Conservation (phyloP, 176 grass and related monocot genomes). For the Aegilops sharonensis region DNA sequence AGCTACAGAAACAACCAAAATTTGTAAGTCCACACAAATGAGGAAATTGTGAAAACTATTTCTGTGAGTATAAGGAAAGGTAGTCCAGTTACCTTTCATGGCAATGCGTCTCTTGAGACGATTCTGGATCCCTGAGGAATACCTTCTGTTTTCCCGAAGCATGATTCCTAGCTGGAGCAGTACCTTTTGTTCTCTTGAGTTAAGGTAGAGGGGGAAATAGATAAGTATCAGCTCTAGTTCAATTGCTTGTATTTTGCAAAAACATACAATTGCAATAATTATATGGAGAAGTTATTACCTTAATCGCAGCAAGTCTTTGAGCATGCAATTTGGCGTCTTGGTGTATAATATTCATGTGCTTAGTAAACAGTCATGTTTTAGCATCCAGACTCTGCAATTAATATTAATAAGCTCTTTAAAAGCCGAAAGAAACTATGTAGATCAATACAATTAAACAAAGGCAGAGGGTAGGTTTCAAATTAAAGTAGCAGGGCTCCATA, state of each 20-base stretch:
- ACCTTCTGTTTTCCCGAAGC: too few relatives aligned
- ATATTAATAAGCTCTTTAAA: conserved; percentile 48
- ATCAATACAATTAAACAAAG: background rate
- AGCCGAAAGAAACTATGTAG: background rate
- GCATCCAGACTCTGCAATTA: conserved; percentile 95
- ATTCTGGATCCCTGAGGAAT: too few relatives aligned
- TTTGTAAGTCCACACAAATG: background rate
- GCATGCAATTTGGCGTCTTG: conserved; percentile 73
- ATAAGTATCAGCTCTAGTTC: background rate
- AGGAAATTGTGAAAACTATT: background rate
- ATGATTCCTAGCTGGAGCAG: too few relatives aligned
- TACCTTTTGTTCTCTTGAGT: too few relatives aligned
- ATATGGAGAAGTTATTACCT: conserved; percentile 41
- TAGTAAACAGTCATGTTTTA: conserved; percentile 93
- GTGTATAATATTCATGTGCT: conserved; percentile 81
- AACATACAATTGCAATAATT: background rate
- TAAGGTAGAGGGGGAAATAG: conserved; percentile 12
- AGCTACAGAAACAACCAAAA: background rate
- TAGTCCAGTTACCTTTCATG: conserved; percentile 67
- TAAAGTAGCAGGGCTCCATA: too few relatives aligned
- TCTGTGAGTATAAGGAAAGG: background rate
- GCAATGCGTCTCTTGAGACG: too few relatives aligned
- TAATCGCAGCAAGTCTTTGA: conserved; percentile 83
- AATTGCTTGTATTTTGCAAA: conserved; percentile 22
- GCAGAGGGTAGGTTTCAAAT: background rate